Conservation (phyloP, 2,329 filamentous ascomycete genomes). For the Parascedosporium putredinis region DNA sequence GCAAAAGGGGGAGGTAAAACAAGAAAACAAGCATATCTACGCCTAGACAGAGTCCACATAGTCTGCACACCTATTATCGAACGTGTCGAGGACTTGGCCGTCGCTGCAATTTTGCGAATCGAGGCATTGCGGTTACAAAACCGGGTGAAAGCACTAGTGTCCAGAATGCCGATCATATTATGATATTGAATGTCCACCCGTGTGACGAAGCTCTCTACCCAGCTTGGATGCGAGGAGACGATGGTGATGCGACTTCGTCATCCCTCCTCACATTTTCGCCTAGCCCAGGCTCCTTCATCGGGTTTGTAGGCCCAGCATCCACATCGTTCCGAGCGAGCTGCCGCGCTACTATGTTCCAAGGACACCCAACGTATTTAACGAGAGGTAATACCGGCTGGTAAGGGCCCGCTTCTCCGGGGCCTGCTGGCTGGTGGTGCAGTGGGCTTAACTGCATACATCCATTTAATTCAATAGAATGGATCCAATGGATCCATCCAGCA, state of each 20-base stretch:
- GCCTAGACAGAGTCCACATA: no score
- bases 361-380: not conserved
- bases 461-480: no score
- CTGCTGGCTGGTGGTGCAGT: not conserved
- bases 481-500: no score
- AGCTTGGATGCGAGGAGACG: no score
- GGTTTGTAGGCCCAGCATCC: not conserved
- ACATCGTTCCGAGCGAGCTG: not conserved
- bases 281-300: not conserved
- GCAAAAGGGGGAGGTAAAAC: no score
- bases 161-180: not conserved
- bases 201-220: not conserved
- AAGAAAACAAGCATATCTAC: no score
- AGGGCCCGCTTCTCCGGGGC: not conserved
- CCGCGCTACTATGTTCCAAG: not conserved
- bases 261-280: not conserved
- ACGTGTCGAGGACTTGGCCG: not conserved
- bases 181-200: not conserved
- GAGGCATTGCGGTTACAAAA: not conserved
- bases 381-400: not conserved
- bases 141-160: not conserved
- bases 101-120: not conserved
- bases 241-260: not conserved
- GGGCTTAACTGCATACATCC: no score
- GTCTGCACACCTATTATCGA: not conserved